Percentiles rank a stretch among this genome's conserved stretches.
Conservation (phyloP, 2,329 filamentous ascomycete genomes). For the Trichophyton mentagrophytes region DNA sequence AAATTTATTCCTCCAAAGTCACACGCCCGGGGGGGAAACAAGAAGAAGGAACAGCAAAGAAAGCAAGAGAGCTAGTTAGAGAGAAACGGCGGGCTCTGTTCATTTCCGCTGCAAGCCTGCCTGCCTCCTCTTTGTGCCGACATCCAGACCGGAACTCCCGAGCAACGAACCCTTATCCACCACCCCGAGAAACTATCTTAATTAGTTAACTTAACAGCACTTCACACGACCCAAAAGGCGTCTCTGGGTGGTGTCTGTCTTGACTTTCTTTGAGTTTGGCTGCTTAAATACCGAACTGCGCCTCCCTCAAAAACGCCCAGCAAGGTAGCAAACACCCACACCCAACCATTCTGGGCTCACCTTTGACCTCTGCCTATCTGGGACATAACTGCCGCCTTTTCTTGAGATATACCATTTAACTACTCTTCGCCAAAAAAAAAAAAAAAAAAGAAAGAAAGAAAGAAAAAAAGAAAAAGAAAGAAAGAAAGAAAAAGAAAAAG, state of each 20-base stretch:
- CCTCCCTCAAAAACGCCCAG: neutral
- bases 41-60: neutral
- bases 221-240: no score
- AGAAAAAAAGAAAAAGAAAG: no score
- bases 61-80: no score
- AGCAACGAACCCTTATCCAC: no score
- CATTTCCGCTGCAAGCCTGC: no score
- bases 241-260: neutral
- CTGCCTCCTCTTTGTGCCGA: no score
- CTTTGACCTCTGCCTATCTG: neutral
- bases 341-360: no score
- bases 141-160: no score
- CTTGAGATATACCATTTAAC: neutral
- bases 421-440: neutral
- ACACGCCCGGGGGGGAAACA: neutral
- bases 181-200: no score
- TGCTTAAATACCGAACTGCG: neutral
- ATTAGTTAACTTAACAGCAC: no score
- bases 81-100: no score
- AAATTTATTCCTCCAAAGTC: neutral
- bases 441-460: no score
- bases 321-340: neutral
- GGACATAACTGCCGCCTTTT: neutral
- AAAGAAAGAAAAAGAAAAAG: neutral
- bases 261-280: neutral